phyloP scores from a whole-genome alignment of 352 stramenopile genomes.

The Blastocystis sp. region DNA sequence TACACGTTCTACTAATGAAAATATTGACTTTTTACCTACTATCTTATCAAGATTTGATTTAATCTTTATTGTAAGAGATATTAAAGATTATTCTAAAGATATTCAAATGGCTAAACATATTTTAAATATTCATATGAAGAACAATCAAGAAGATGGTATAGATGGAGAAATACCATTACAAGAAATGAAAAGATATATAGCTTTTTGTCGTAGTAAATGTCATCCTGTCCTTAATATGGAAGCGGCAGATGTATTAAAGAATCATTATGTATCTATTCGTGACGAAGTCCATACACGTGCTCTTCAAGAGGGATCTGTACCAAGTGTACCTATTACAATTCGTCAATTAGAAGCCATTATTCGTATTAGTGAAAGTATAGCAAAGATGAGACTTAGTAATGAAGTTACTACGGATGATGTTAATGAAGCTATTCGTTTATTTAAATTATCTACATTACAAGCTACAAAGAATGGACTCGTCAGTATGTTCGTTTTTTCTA shows the following conservation, averaged over 20 bases:
- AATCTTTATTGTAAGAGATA: constrained; percentile 95
- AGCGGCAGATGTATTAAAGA: constrained; percentile 70
- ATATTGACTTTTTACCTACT: constrained; percentile 95
- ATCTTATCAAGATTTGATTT: constrained; percentile 95
- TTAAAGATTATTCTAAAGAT: constrained; percentile 81
- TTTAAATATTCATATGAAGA: constrained; percentile 84
- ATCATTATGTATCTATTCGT: constrained; percentile 82
- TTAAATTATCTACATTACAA: constrained; percentile 91
- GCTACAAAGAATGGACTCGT: constrained; percentile 66
- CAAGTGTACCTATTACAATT: constrained; percentile 84
- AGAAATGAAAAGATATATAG: constrained; percentile 89
- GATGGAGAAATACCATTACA: constrained; percentile 49
- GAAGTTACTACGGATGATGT: constrained; percentile 61
- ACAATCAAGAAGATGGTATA: constrained; percentile 43
- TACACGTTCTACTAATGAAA: constrained; percentile 83
- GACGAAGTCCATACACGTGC: constrained; percentile 72
- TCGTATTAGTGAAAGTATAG: constrained; percentile 79
- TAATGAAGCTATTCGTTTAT: constrained; percentile 80
- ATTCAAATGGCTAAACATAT: constrained; percentile 86
- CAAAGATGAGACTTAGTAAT: constrained; percentile 78
- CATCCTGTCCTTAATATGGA: constrained; percentile 61
- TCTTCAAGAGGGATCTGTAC: constrained; percentile 43
- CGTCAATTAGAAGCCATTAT: constrained; percentile 90
- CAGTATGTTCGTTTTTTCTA: constrained; percentile 60
- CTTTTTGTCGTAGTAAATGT: constrained; percentile 80